Evolutionary conservation across 1,284 basidiomycete genomes (phyloP), one percentile per base, ranked within the genome.

Genomic region (Pseudozyma thailandica): DNA sequence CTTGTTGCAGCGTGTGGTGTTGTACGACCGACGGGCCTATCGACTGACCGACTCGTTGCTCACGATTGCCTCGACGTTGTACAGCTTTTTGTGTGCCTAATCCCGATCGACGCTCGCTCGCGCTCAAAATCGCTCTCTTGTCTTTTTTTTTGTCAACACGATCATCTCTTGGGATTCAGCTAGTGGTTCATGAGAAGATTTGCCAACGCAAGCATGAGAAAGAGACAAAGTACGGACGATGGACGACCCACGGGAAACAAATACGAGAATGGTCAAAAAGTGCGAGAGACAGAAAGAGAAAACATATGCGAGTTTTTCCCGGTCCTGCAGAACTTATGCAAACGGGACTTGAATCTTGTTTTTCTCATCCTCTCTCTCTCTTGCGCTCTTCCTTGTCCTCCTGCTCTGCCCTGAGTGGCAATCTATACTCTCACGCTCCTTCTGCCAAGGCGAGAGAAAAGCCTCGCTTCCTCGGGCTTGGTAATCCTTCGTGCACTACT

Each of bases 231-330:
- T 33, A n/a, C n/a, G n/a, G n/a, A n/a, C n/a, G n/a, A n/a, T n/a
- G n/a, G n/a, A n/a, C n/a, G n/a, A n/a, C n/a, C n/a, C n/a, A n/a
- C n/a, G n/a, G n/a, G n/a, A n/a, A n/a, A n/a, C n/a, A n/a, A n/a
- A n/a, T n/a, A n/a, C n/a, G n/a, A n/a, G n/a, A n/a, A n/a, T n/a
- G n/a, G n/a, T n/a, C n/a, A n/a, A n/a, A n/a, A n/a, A n/a, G 46
- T 38, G 23, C 39, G 20, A 41, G 18, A 12, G 16, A 21, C 25
- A n/a, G 25, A 23, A 50, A 30, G n/a, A n/a, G n/a, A n/a, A n/a
- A n/a, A n/a, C n/a, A n/a, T n/a, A 42, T 48, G 37, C 18, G 50
- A 58, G 62, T 64, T 64, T 64, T 45, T 64, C 62, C 62, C 41
- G 41, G 45, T 45, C 50, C 46, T 64, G 62, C 62, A 64, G 55